Evolutionary conservation across 306 rosid species (phyloP).

Genomic region (Hippophae rhamnoides): DNA sequence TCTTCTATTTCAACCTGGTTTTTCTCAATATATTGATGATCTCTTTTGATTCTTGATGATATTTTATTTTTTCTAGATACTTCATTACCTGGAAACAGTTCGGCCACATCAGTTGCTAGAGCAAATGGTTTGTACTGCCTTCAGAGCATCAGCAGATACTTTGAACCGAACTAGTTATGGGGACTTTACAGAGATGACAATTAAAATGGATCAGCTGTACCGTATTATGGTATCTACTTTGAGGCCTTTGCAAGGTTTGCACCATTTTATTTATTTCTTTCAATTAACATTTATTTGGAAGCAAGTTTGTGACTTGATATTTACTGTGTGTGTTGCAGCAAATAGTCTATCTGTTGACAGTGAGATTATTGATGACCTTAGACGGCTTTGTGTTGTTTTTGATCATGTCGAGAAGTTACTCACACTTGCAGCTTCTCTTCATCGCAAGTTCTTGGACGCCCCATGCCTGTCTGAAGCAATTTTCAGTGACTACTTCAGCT

Average conservation of each 20-base stretch:
- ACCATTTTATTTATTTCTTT: not conserved
- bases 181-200: conserved; percentile 60
- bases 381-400: conserved; percentile 52
- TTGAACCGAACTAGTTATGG: conserved; percentile 67
- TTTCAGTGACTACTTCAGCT: conserved; percentile 57
- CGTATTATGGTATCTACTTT: conserved; percentile 50
- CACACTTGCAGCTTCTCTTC: conserved; percentile 74
- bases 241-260: conserved; percentile 64
- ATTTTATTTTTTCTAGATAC: conserved; percentile 41
- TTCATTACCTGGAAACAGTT: conserved; percentile 88
- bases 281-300: conserved; percentile 4
- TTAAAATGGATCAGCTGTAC: conserved; percentile 74
- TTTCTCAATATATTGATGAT: conserved; percentile 7
- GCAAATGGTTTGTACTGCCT: conserved; percentile 87
- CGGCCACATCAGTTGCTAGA: conserved; percentile 77
- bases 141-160: conserved; percentile 73
- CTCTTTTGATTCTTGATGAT: conserved; percentile 12
- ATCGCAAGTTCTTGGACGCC: conserved; percentile 64
- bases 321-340: conserved; percentile 39
- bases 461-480: conserved; percentile 71
- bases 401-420: conserved; percentile 77
- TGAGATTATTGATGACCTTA: conserved; percentile 61
- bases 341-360: conserved; percentile 55
- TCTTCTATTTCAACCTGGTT: not conserved
- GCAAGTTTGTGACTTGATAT: conserved; percentile 4